Percentiles rank a stretch among this genome's conserved stretches.
Evolutionary conservation across 345 rosid species (phyloP).

Genomic region (Raphanus sativus): DNA sequence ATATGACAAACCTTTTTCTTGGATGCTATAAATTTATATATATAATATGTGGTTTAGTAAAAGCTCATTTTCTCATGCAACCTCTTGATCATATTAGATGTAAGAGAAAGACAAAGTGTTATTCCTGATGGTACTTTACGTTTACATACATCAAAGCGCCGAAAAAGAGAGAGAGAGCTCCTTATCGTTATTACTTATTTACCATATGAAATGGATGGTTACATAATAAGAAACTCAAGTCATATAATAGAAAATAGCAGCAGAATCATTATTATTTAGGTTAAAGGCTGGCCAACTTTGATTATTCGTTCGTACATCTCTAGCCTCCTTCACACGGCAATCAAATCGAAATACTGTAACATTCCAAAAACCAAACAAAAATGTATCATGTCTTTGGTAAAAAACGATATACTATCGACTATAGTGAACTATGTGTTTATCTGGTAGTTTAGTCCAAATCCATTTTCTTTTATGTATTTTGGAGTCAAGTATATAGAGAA

Average conservation of each 20-base stretch:
- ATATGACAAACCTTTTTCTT: background rate
- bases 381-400: background rate
- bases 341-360: constrained; percentile 28
- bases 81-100: background rate
- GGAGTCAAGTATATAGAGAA: background rate
- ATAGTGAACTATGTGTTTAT: background rate
- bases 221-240: constrained; percentile 12
- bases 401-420: background rate
- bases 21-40: background rate
- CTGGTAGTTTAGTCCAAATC: background rate
- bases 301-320: constrained; percentile 22
- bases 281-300: constrained; percentile 24
- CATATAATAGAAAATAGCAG: background rate
- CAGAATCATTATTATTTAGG: constrained; percentile 7
- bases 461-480: background rate
- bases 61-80: background rate
- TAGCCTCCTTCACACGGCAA: constrained; percentile 29
- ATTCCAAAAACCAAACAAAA: constrained; percentile 13
- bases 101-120: background rate
- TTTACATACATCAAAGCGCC: background rate
- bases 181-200: constrained; percentile 13
- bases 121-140: background rate
- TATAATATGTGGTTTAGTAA: background rate
- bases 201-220: constrained; percentile 3
- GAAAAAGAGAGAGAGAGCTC: background rate